Base-by-base conservation (phyloP, 768 basidiomycete species). In the Tephrocybe rancida region DNA sequence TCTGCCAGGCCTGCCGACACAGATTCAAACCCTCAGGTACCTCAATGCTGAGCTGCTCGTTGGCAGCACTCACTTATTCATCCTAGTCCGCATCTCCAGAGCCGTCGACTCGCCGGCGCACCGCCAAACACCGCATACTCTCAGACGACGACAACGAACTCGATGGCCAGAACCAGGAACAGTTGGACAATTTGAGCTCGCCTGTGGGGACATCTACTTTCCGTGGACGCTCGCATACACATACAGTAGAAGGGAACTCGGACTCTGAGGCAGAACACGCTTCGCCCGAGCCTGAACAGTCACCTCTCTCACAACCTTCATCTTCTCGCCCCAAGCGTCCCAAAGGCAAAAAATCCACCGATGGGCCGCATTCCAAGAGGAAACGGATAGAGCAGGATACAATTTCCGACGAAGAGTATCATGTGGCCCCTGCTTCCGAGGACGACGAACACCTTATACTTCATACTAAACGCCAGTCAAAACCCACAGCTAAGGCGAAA, bases 101-200 rank as follows among this genome's bases (percentile, higher is more conserved):
- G 29, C 34, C 53, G 5, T 43, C 57, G 5, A 35, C 39, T 49
- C 48, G 55, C 18, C 57, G 60, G 21, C 67, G 65, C 34, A 50
- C 53, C 3, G 19, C 39, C 27, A 66, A 70, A 47, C 65, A 66
- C 44, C 64, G 64, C 25, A 54, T 50, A 38, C 39, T 66, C 24
- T 63, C 65, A 32, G 65, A 70, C 29, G 58, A 61, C 22, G 68
- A 70, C 19, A 69, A 69, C 3, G 65, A 66, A 10, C 61, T 66
- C 19, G 62, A 62, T 39, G 58, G 61, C 27, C 44, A 39, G 14
- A 48, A 49, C 45, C 43, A 37, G n/a, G 19, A 6, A 8, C 44
- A 48, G 5, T 52, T 47, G 21, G n/a, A 48, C 29, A 30, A 52
- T 18, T 18, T 13, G 14, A 58, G 55, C 16, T 54, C 59, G 39